These are phyloP conservation scores for Byssoonygena ceratinophila DNA, from an alignment of 2,329 filamentous ascomycete species.

Conservation along the genomic window DNA sequence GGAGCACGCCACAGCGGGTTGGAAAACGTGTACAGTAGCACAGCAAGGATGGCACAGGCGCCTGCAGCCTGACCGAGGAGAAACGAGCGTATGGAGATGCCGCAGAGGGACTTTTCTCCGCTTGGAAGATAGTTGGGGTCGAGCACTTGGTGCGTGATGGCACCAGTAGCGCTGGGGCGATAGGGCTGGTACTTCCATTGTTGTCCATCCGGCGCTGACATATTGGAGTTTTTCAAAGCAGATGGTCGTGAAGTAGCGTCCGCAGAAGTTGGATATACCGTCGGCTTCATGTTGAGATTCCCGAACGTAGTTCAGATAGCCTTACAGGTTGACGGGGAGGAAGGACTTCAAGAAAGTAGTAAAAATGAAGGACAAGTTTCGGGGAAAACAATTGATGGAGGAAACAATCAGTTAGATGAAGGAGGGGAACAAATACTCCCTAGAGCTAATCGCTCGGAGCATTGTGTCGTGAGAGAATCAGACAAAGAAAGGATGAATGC, in stretches of 20 bases:
- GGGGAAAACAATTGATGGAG: no score
- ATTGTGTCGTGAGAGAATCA: background rate
- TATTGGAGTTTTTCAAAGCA: background rate
- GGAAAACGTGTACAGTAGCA: conserved; percentile 22
- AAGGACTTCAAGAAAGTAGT: background rate
- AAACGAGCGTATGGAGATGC: conserved; percentile 39
- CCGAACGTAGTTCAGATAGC: background rate
- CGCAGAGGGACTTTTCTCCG: conserved; percentile 35
- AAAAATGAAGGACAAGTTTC: background rate
- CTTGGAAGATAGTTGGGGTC: conserved; percentile 29
- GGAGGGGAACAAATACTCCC: background rate
- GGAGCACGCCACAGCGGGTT: conserved; percentile 48
- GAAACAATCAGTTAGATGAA: background rate
- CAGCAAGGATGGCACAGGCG: conserved; percentile 23
- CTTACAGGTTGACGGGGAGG: background rate
- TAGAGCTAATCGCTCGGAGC: background rate
- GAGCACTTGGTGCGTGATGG: conserved; percentile 4
- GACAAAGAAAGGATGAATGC: conserved; percentile 4
- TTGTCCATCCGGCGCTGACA: background rate
- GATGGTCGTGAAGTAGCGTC: background rate
- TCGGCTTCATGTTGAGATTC: background rate
- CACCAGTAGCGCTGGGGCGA: conserved; percentile 19
- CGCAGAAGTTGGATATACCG: background rate
- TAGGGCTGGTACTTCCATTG: conserved; percentile 33
- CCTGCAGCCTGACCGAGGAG: conserved; percentile 35